These are phyloP conservation scores for Rhizopus delemar DNA, from an alignment of 371 early-diverging fungal species.

Conservation along the genomic window DNA sequence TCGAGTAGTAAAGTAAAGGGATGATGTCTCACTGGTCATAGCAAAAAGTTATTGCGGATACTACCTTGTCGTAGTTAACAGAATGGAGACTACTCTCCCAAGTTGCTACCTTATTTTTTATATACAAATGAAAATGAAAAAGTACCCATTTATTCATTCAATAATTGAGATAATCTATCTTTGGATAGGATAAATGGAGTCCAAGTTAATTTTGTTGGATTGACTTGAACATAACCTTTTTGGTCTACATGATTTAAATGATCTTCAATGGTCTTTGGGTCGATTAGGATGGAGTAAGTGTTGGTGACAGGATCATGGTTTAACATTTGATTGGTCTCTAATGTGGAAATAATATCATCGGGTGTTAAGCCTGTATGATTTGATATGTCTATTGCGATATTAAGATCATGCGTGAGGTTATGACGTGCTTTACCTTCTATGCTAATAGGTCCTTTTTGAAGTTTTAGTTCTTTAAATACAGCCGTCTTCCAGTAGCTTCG, in stretches of 20 bases:
- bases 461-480: constrained; percentile 37
- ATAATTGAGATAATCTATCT: constrained; percentile 32
- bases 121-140: constrained; percentile 23
- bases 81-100: constrained; percentile 40
- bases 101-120: constrained; percentile 26
- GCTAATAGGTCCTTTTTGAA: constrained; percentile 36
- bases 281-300: constrained; percentile 30
- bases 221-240: constrained; percentile 50
- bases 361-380: constrained; percentile 63
- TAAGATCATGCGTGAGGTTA: neutral
- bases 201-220: constrained; percentile 63
- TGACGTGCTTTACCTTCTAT: constrained; percentile 38
- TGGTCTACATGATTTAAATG: constrained; percentile 45
- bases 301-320: constrained; percentile 12
- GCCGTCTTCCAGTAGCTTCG: constrained; percentile 82
- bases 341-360: constrained; percentile 75
- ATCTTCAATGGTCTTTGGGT: constrained; percentile 37
- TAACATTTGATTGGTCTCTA: constrained; percentile 62
- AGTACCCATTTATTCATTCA: neutral
- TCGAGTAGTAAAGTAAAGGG: constrained; percentile 8
- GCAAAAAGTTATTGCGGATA: constrained; percentile 35
- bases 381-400: constrained; percentile 49
- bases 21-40: constrained; percentile 28
- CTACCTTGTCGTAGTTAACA: constrained; percentile 29
- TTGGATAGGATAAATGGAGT: constrained; percentile 61